Base-by-base conservation (phyloP, 1,139 yeast genomes). In the Saccharomyces hybrid region DNA sequence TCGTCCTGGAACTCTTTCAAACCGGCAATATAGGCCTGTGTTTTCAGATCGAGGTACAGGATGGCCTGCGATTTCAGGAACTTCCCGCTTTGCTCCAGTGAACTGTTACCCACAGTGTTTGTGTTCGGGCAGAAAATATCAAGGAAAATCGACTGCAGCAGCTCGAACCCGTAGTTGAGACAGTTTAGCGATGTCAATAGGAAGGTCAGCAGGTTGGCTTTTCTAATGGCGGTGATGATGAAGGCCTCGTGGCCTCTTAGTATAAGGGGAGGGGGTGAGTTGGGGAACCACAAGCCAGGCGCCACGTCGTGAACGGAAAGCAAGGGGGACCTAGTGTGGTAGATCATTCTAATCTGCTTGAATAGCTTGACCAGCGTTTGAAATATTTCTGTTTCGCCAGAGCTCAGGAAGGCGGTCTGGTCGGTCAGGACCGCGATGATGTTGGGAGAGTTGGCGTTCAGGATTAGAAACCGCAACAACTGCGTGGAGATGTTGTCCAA, bases 11-110 rank as follows among this genome's bases (percentile, higher is more conserved):
- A 84, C 5, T 88, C 84, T 62, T 85, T 88, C 59, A 91, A 72
- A 0, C 96, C 96, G 0, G 96, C 85, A 27, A 93, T 90, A 64
- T 84, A 93, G 0, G 96, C 96, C 70, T 93, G 99, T 0, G 99
- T 93, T 67, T 93, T 93, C 65, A 93, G 76, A 63, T 93, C 97
- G 52, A 93, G 75, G 63, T 79, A 89, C 53, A 93, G 71, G 2
- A 81, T 83, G 0, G 96, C 90, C 61, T 88, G 96, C 6, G 87
- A 82, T 67, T 90, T 90, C 57, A 88, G 73, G 48, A 93, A 74
- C 61, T 88, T 84, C 31, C 70, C 68, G 31, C 60, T 58, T 47
- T 60, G 62, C 16, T 63, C 67, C 28, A 57, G 23, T 3, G 57
- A 50, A 26, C 48, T 49, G 29, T 49, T 53, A 9, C 38, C 29